These are phyloP conservation scores for Fusarium sp. DNA, from an alignment of 2,329 filamentous ascomycete species.

Conservation along the genomic window DNA sequence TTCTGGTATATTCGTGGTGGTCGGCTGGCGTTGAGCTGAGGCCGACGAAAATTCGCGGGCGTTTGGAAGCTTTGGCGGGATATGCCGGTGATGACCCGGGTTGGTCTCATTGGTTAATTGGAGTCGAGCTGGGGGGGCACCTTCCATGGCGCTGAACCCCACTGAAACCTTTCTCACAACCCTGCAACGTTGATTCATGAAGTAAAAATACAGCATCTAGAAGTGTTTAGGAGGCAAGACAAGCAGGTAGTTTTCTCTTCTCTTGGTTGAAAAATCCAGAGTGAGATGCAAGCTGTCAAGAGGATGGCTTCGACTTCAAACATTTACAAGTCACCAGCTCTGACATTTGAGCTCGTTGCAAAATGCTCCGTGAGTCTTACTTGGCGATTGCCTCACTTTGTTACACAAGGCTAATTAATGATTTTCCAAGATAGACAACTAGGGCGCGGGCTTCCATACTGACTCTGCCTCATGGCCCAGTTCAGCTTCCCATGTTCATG, in stretches of 20 bases:
- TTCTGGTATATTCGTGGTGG: slow-evolving; percentile 34
- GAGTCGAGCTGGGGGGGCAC: slow-evolving; percentile 7
- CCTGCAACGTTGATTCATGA: slow-evolving; percentile 18
- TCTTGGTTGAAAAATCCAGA: not conserved
- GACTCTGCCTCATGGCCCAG: slow-evolving; percentile 87
- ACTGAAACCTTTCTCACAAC: slow-evolving; percentile 35
- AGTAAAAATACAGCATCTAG: slow-evolving; percentile 19
- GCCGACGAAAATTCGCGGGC: slow-evolving; percentile 46
- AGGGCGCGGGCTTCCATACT: slow-evolving; percentile 90
- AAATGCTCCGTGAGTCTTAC: slow-evolving; percentile 74
- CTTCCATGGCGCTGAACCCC: slow-evolving; percentile 24
- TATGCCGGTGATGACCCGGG: slow-evolving; percentile 48
- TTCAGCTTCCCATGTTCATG: slow-evolving; percentile 96
- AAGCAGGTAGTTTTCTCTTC: slow-evolving; percentile 2
- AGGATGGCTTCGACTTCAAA: slow-evolving; percentile 58
- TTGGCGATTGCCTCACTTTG: slow-evolving; percentile 20
- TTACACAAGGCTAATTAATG: slow-evolving; percentile 28
- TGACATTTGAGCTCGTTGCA: slow-evolving; percentile 79
- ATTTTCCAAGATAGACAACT: slow-evolving; percentile 71
- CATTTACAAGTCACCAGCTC: slow-evolving; percentile 67
- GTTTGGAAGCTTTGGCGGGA: slow-evolving; percentile 34
- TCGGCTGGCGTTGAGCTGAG: slow-evolving; percentile 28
- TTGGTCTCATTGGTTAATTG: slow-evolving; percentile 32
- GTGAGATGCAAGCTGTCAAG: slow-evolving; percentile 46
- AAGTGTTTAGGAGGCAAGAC: slow-evolving; percentile 16